Evolutionary conservation across 371 early-diverging fungal species (phyloP), one percentile per base, ranked within the genome.

Genomic region (Mucor irregularis): DNA sequence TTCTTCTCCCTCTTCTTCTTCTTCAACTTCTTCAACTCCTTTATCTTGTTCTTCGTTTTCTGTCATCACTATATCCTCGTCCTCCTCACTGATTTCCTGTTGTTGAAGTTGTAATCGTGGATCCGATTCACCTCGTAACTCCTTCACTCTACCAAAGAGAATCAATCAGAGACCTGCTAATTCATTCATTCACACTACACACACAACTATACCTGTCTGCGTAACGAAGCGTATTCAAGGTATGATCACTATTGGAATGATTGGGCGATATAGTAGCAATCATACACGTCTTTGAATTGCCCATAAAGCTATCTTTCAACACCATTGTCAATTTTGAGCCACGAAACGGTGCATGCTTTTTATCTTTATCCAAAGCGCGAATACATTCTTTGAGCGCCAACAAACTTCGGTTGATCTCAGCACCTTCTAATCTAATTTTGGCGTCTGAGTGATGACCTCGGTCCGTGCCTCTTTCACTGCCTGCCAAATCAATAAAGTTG

Each of bases 391-490:
- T 98, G 44, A 99, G 71, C 0, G 97, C 99, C 39, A 99, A 76
- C 53, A 99, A 76, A 64, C 95, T 94, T 74, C 96, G 97, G 80
- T 99, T 99, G 81, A 99, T 99, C 75, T 98, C 98, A 2, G 97
- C 91, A n/a, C 98, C 98, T 74, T 99, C 99, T 13, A 48, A 10
- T 24, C 55, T 55, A 17, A 4, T 13, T 25, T 30, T 42, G 16
- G 13, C 13, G 14, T 96, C 95, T 1, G 95, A 94, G 24, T 96
- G 78, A 39, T 94, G 94, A 9, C 97, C 98, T 51, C 99, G 84
- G 69, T 99, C 99, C 4, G 95, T 94, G 16, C 99, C 99, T 43
- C 99, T 88, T 74, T 99, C 99, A 72, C 94, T 95, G n/a, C 99
- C 99, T 6, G 99, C 99, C 56, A 99, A 73, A 78, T 99, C 99